Percentiles rank a stretch among this genome's conserved stretches.
Evolutionary conservation across 2,329 filamentous ascomycete species (phyloP).

Genomic region (Fusarium praegraminearum): DNA sequence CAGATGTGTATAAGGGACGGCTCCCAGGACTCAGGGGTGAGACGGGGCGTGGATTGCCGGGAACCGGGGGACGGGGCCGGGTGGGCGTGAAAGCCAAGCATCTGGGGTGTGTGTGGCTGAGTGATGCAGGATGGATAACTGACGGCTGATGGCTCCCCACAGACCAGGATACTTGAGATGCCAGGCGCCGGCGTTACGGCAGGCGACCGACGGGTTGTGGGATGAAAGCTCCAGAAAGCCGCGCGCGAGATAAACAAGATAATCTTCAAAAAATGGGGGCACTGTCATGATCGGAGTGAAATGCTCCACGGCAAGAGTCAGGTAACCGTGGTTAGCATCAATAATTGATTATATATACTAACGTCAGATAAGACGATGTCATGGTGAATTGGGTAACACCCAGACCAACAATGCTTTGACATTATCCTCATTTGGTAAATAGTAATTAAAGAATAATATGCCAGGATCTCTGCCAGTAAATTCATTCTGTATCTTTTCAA

Average conservation of each 20-base stretch:
- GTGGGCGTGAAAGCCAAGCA: conserved; percentile 31
- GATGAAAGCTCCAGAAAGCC: conserved; percentile 41
- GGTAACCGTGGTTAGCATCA: conserved; percentile 35
- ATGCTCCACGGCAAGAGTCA: conserved; percentile 40
- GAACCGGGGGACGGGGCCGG: conserved; percentile 45
- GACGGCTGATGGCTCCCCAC: conserved; percentile 39
- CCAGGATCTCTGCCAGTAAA: conserved; percentile 18
- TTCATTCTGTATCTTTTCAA: conserved; percentile 5
- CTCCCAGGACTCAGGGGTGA: no score
- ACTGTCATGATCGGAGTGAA: conserved; percentile 21
- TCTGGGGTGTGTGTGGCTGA: conserved; percentile 43
- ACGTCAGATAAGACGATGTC: conserved; percentile 11
- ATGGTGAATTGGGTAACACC: conserved; percentile 13
- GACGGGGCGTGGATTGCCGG: conserved; percentile 36
- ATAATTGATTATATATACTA: conserved; percentile 4
- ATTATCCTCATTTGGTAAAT: conserved; percentile 36
- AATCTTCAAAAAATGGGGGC: conserved; percentile 30
- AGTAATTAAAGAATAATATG: conserved; percentile 14
- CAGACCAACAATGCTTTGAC: conserved; percentile 14
- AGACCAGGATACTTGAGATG: conserved; percentile 18
- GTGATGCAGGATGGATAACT: conserved; percentile 11
- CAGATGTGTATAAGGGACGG: no score
- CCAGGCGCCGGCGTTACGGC: conserved; percentile 36
- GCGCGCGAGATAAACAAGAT: conserved; percentile 32
- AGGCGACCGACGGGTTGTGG: conserved; percentile 32